These are phyloP conservation scores for Pseudogymnoascus sp. DNA, from an alignment of 2,329 filamentous ascomycete genomes.

Conservation along the genomic window DNA sequence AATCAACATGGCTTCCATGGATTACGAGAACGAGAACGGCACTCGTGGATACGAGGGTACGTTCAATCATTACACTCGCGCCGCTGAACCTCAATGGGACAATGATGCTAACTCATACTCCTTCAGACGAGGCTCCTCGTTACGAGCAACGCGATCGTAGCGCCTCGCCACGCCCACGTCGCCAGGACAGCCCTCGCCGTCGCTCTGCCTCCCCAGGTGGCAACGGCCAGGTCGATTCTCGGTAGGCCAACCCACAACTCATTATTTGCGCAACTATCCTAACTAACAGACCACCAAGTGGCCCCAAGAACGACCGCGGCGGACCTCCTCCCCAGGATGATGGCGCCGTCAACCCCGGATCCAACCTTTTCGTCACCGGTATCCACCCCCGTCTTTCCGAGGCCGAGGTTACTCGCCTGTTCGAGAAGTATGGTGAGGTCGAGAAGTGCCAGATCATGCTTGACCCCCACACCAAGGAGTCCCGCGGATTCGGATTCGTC, in stretches of 20 bases:
- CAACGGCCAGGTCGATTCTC: constrained; percentile 37
- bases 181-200: constrained; percentile 48
- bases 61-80: constrained; percentile 18
- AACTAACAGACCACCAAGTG: constrained; percentile 26
- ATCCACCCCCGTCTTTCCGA: constrained; percentile 90
- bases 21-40: constrained; percentile 60
- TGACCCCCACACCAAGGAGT: constrained; percentile 96
- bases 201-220: constrained; percentile 54
- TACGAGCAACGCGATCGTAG: constrained; percentile 60
- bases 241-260: constrained; percentile 30
- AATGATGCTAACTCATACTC: neutral
- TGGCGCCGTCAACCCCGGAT: constrained; percentile 81
- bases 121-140: constrained; percentile 52
- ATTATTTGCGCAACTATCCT: constrained; percentile 9
- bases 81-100: neutral
- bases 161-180: constrained; percentile 51
- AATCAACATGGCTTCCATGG: constrained; percentile 48
- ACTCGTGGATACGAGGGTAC: constrained; percentile 56
- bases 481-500: constrained; percentile 96
- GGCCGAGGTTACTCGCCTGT: constrained; percentile 84
- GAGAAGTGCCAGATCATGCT: constrained; percentile 99
- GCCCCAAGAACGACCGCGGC: constrained; percentile 43
- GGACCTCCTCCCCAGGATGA: constrained; percentile 50
- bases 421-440: constrained; percentile 97
- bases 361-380: constrained; percentile 97